Conservation (phyloP, 345 rosid species). For the Murraya paniculata region DNA sequence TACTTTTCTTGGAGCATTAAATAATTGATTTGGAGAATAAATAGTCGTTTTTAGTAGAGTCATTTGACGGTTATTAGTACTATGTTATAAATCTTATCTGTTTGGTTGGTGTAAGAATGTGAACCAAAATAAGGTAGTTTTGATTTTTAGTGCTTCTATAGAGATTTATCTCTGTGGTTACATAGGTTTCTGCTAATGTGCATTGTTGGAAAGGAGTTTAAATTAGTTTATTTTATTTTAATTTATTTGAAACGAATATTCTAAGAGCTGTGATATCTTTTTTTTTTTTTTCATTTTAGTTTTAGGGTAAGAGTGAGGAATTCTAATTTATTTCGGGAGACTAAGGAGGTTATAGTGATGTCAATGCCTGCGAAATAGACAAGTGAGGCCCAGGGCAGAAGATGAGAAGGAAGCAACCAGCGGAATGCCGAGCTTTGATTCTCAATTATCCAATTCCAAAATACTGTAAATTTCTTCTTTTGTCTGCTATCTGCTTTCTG, state of each 20-base stretch:
- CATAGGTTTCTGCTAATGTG: slow-evolving; percentile 4
- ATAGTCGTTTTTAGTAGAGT: not conserved
- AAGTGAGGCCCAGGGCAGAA: slow-evolving; percentile 20
- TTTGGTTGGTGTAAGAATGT: not conserved
- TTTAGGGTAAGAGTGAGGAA: slow-evolving; percentile 6
- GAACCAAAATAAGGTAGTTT: not conserved
- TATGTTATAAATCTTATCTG: not conserved
- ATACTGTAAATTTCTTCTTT: slow-evolving; percentile 28
- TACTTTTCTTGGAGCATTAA: not conserved
- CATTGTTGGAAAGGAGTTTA: not conserved
- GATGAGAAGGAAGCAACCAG: slow-evolving; percentile 33
- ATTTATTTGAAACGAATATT: not conserved
- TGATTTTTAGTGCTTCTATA: not conserved
- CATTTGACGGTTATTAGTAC: not conserved
- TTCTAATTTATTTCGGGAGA: slow-evolving; percentile 19
- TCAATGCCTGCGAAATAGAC: slow-evolving; percentile 25
- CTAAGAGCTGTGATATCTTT: not conserved
- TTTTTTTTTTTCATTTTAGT: not conserved
- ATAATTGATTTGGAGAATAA: not conserved
- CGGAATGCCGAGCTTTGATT: slow-evolving; percentile 47
- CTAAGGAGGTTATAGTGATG: slow-evolving; percentile 12
- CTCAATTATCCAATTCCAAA: slow-evolving; percentile 25
- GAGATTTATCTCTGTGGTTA: not conserved
- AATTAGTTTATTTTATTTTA: not conserved
- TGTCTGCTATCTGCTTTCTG: not conserved